Percentiles rank a stretch among this genome's conserved stretches.
These are phyloP conservation scores for Morella rubra DNA, from an alignment of 306 rosid species.

Conservation along the genomic window DNA sequence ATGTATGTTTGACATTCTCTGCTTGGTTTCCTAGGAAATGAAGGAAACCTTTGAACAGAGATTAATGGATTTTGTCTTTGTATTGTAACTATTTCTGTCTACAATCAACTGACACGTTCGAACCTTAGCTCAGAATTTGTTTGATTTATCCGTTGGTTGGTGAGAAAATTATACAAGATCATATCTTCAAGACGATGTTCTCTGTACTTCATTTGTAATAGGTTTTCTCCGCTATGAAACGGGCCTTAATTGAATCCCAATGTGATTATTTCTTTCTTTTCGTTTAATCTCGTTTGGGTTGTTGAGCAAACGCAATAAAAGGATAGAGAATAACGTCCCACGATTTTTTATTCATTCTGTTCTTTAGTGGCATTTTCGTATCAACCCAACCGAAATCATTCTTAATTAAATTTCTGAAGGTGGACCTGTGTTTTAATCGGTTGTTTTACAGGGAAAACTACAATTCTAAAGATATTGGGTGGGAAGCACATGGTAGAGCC, in stretches of 20 bases:
- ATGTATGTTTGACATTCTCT: not conserved
- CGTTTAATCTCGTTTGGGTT: not conserved
- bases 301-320: not conserved
- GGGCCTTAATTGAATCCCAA: not conserved
- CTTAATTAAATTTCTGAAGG: not conserved
- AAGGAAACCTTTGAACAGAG: not conserved
- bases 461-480: constrained; percentile 81
- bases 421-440: not conserved
- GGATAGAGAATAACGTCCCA: not conserved
- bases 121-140: not conserved
- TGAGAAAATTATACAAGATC: too few relatives aligned
- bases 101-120: not conserved
- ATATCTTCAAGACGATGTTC: not conserved
- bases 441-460: constrained; percentile 57
- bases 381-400: not conserved
- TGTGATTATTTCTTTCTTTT: not conserved
- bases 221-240: not conserved
- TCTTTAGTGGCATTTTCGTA: constrained; percentile 14
- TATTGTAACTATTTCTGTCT: not conserved
- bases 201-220: not conserved
- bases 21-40: not conserved
- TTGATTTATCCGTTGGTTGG: too few relatives aligned
- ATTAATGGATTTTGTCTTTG: not conserved
- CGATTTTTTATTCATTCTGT: not conserved
- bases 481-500: constrained; percentile 97